These are phyloP conservation scores for Eleusine coracana DNA, from an alignment of 176 grass and related monocot species.

Conservation along the genomic window DNA sequence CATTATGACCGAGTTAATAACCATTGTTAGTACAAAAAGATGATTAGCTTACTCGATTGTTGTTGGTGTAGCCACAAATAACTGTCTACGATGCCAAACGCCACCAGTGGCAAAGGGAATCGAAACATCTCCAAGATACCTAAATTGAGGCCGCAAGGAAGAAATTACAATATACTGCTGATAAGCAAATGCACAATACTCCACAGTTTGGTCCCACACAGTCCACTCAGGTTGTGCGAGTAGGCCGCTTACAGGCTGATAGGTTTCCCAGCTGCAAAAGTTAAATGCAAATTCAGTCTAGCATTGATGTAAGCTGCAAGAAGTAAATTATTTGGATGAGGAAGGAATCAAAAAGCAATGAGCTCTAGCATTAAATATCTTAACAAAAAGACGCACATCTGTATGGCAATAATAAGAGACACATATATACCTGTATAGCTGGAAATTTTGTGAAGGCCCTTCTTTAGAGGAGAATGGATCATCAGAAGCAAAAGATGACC, in stretches of 20 bases:
- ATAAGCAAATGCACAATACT: slow-evolving; percentile 98
- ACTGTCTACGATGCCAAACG: slow-evolving; percentile 94
- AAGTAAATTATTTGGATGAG: slow-evolving; percentile 23
- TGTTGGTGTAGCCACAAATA: slow-evolving; percentile 98
- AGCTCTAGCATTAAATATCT: slow-evolving; percentile 17
- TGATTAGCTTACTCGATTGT: slow-evolving; percentile 91
- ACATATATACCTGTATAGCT: slow-evolving; percentile 88
- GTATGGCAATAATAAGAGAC: slow-evolving; percentile 25
- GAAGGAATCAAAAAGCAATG: neutral
- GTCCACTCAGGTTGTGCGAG: slow-evolving; percentile 94
- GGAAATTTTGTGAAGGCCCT: slow-evolving; percentile 90
- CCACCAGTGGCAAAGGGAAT: slow-evolving; percentile 97
- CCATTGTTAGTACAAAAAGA: neutral
- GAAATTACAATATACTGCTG: slow-evolving; percentile 96
- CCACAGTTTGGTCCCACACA: slow-evolving; percentile 96
- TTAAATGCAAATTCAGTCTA: slow-evolving; percentile 32
- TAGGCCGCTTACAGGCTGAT: slow-evolving; percentile 88
- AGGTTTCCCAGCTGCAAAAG: slow-evolving; percentile 95
- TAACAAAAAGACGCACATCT: slow-evolving; percentile 20
- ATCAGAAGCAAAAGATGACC: slow-evolving; percentile 78
- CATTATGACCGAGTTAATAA: slow-evolving; percentile 17
- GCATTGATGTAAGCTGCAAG: slow-evolving; percentile 17
- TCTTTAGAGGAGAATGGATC: slow-evolving; percentile 84
- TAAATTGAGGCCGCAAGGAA: slow-evolving; percentile 94
- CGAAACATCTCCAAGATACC: slow-evolving; percentile 95